Conservation (phyloP, 306 rosid species). For the Dryas alaskensis region DNA sequence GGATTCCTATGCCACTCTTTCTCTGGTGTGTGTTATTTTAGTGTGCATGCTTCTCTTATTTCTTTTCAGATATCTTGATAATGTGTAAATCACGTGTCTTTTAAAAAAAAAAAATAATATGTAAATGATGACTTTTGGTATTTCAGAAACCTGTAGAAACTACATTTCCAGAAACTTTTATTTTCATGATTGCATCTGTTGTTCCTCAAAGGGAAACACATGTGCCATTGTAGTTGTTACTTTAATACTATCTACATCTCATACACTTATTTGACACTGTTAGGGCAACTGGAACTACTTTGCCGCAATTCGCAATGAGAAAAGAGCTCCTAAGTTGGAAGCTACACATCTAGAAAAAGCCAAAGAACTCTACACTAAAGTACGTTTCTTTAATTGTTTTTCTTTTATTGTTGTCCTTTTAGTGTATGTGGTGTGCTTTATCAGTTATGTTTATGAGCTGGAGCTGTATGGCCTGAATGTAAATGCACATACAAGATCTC, state of each 20-base stretch:
- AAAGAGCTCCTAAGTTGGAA: slow-evolving; percentile 96
- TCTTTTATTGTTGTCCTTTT: neutral
- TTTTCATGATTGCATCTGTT: neutral
- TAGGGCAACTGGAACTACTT: slow-evolving; percentile 99
- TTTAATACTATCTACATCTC: slow-evolving; percentile 21
- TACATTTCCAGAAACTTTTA: neutral
- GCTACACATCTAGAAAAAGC: slow-evolving; percentile 98
- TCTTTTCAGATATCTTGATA: slow-evolving; percentile 14
- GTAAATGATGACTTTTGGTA: neutral
- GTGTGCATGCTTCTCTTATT: slow-evolving; percentile 25
- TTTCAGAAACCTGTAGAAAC: neutral
- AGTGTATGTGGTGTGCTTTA: slow-evolving; percentile 15
- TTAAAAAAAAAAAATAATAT: neutral
- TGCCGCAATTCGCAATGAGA: slow-evolving; percentile 96
- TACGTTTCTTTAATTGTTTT: slow-evolving; percentile 27
- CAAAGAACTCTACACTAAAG: slow-evolving; percentile 88
- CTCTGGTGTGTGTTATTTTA: slow-evolving; percentile 56
- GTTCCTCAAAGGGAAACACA: slow-evolving; percentile 8
- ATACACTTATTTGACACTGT: slow-evolving; percentile 34
- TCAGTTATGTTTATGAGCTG: neutral
- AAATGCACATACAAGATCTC: neutral
- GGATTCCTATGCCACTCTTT: slow-evolving; percentile 89
- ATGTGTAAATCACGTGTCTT: too few relatives aligned
- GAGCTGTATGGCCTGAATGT: neutral
- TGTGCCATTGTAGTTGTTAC: slow-evolving; percentile 21